Conservation (phyloP, 306 rosid genomes). For the Begonia peltatifolia region DNA sequence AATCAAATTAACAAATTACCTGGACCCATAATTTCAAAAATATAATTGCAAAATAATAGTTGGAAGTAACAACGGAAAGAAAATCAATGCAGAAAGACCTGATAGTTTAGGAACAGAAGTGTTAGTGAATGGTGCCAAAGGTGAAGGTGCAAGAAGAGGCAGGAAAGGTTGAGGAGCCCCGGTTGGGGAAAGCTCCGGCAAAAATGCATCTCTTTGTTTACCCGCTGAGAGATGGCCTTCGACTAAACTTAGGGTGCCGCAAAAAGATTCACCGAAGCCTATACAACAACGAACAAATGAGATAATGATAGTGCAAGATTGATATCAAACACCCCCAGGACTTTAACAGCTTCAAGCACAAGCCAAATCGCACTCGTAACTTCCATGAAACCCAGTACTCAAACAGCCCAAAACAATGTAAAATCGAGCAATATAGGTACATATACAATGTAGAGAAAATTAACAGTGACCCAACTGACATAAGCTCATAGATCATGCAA, state of each 20-base stretch:
- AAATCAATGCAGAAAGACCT: constrained; percentile 28
- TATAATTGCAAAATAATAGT: no score
- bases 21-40: no score
- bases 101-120: constrained; percentile 61
- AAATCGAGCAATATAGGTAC: not conserved
- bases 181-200: constrained; percentile 51
- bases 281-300: constrained; percentile 15
- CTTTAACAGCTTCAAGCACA: not conserved
- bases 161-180: constrained; percentile 72
- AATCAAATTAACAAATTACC: no score
- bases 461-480: not conserved
- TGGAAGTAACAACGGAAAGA: no score
- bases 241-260: constrained; percentile 18
- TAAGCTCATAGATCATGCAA: constrained; percentile 21
- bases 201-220: constrained; percentile 27
- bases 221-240: constrained; percentile 14
- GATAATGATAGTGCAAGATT: no score
- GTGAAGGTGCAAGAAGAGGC: constrained; percentile 94
- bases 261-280: constrained; percentile 36
- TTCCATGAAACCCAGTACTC: not conserved
- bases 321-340: no score
- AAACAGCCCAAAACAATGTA: not conserved
- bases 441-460: not conserved
- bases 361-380: not conserved
- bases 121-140: constrained; percentile 72